Evolutionary conservation across 2,329 filamentous ascomycete genomes (phyloP).

Genomic region (Ciborinia camelliae): DNA sequence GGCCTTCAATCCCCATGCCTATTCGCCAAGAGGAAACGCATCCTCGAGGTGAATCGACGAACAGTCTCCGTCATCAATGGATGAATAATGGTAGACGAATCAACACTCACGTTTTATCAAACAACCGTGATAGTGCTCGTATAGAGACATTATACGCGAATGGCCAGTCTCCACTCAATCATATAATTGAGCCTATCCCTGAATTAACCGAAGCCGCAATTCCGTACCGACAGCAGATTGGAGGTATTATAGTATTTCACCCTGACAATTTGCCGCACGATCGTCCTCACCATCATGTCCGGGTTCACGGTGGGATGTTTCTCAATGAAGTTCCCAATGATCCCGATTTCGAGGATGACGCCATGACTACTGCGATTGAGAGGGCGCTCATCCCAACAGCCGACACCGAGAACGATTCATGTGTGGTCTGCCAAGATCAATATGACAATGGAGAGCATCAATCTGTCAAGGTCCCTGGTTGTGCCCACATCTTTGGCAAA

Average conservation of each 20-base stretch:
- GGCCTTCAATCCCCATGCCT: not conserved
- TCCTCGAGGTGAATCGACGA: no score
- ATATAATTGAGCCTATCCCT: not conserved
- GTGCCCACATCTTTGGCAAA: not conserved
- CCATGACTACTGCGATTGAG: not conserved
- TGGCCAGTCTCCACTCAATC: not conserved
- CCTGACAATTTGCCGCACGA: not conserved
- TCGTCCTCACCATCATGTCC: not conserved
- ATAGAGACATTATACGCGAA: no score
- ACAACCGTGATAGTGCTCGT: not conserved
- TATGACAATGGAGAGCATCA: not conserved
- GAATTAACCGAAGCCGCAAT: not conserved
- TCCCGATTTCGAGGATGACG: no score
- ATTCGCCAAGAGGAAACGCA: not conserved
- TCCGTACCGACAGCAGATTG: not conserved
- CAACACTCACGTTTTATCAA: not conserved
- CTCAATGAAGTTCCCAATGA: not conserved
- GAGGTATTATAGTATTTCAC: no score
- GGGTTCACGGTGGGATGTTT: not conserved
- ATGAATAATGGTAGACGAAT: not conserved
- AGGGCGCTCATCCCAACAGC: no score
- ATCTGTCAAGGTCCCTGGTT: not conserved
- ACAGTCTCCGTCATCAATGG: not conserved
- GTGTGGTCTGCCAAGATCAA: not conserved
- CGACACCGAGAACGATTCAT: not conserved